Conservation (phyloP, 1,284 basidiomycete genomes). For the Sporisorium reilianum region DNA sequence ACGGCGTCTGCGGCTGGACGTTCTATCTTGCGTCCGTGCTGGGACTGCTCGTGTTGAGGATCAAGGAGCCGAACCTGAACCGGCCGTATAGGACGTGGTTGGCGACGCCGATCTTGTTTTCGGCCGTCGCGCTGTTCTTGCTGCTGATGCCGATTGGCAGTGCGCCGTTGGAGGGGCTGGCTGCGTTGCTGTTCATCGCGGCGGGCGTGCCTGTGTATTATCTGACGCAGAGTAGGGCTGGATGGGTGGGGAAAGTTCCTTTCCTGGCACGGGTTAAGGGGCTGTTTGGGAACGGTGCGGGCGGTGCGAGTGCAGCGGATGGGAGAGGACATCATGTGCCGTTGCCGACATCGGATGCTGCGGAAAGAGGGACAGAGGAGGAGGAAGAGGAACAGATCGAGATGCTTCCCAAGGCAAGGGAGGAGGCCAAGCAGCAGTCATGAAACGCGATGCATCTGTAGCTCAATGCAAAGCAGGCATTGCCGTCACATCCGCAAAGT, state of each 20-base stretch:
- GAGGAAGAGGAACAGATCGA: constrained; percentile 55
- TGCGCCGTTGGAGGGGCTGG: constrained; percentile 79
- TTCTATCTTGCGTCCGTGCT: constrained; percentile 72
- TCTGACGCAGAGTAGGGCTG: constrained; percentile 48
- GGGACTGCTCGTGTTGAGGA: constrained; percentile 85
- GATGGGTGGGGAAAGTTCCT: constrained; percentile 14
- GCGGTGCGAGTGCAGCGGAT: constrained; percentile 8
- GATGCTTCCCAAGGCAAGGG: constrained; percentile 46
- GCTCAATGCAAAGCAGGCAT: not conserved
- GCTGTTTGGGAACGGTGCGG: not conserved
- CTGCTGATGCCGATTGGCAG: constrained; percentile 95
- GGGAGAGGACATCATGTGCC: constrained; percentile 35
- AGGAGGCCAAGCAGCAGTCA: constrained; percentile 4
- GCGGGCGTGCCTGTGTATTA: constrained; percentile 63
- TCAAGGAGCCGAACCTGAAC: constrained; percentile 90
- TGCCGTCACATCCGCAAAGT: too few relatives aligned
- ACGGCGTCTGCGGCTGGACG: constrained; percentile 72
- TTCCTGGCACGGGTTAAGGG: constrained; percentile 12
- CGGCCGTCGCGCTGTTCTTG: constrained; percentile 89
- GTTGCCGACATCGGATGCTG: constrained; percentile 19
- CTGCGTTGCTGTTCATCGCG: constrained; percentile 57
- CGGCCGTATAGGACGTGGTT: constrained; percentile 81
- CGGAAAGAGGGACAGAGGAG: constrained; percentile 12
- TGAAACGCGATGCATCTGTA: not conserved
- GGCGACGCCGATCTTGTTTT: constrained; percentile 89